Evolutionary conservation across 2,329 filamentous ascomycete genomes (phyloP), one percentile per base, ranked within the genome.

Genomic region (Diaporthe sp.): DNA sequence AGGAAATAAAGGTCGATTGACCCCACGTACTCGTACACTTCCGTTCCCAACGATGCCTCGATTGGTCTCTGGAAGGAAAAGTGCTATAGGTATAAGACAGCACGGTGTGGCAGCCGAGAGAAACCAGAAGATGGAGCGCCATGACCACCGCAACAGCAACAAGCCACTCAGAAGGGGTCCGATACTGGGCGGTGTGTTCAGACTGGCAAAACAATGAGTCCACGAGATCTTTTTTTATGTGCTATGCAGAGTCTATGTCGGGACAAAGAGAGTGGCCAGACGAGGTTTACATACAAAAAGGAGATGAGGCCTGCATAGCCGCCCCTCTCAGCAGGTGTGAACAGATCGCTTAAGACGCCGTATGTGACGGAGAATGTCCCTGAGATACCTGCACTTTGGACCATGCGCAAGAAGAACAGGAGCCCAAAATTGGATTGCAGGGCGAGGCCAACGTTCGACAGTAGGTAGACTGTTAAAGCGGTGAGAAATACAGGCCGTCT

Each of bases 311-410:
- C 76, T 22, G 77, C 68, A 44, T 77, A 79, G 7, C 76, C 75
- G 9, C 78, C 78, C 8, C 78, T 75, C 57, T 79, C 77, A 10
- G 77, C 78, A 1, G 77, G 79, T 1, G 79, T 77, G 3, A 76
- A 75, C 1, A 79, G 34, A 51, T 80, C 78, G 13, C 78, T 75
- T 17, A 78, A 76, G 7, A 79, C 79, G 5, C 77, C 79, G 60
- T 79, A 79, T 2, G 75, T 74, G 6, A 79, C 55, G 2, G 76
- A 72, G 60, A 74, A 76, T 19, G 68, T 71, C n/a, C 78, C 77
- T 37, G 77, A 79, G 12, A 78, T 77, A 1, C 72, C 78, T 17
- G 77, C 75, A n/a, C 77, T 78, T 49, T 79, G 76, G 8, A 76
- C 17, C 76, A 78, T 74, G 0, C 78, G 51, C 9, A 78, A 37